Evolutionary conservation across 257 asterid species (phyloP).

Genomic region (Fraxinus anomala): DNA sequence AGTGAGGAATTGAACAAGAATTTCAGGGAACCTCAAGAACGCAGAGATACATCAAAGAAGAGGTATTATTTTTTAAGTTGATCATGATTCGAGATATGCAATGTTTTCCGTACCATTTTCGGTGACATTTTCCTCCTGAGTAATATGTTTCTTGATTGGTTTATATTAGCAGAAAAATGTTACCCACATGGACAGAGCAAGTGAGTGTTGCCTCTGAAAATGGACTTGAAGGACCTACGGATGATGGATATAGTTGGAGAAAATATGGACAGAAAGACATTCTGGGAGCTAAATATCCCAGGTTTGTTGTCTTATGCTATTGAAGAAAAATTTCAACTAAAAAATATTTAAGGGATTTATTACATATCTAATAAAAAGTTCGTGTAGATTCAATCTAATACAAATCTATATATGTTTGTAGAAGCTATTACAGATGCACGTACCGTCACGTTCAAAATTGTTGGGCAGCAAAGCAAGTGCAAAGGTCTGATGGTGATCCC

Average conservation of each 20-base stretch:
- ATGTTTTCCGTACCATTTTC: background rate
- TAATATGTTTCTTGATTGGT: slow-evolving; percentile 25
- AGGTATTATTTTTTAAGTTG: slow-evolving; percentile 43
- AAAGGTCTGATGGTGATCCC: slow-evolving; percentile 86
- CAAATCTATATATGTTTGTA: slow-evolving; percentile 35
- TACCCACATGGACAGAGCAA: slow-evolving; percentile 74
- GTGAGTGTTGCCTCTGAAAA: slow-evolving; percentile 56
- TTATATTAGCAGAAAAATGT: slow-evolving; percentile 57
- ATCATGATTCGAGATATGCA: background rate
- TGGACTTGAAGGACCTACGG: slow-evolving; percentile 79
- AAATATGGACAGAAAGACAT: slow-evolving; percentile 72
- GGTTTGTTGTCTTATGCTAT: slow-evolving; percentile 27
- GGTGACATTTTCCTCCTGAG: background rate
- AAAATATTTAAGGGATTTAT: background rate
- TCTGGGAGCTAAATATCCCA: slow-evolving; percentile 56
- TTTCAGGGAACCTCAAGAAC: slow-evolving; percentile 38
- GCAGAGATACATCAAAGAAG: slow-evolving; percentile 50
- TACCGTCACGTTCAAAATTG: slow-evolving; percentile 59
- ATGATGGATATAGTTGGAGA: slow-evolving; percentile 87
- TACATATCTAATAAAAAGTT: background rate
- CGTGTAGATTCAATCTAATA: slow-evolving; percentile 17
- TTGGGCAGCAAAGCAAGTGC: slow-evolving; percentile 96
- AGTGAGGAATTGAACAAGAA: slow-evolving; percentile 45
- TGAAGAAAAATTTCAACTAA: slow-evolving; percentile 16
- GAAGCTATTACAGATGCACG: slow-evolving; percentile 94